A percentile compares a stretch with the other conserved stretches of the same genome.
Evolutionary conservation across 257 asterid genomes (phyloP).

Genomic region (Capsicum baccatum): DNA sequence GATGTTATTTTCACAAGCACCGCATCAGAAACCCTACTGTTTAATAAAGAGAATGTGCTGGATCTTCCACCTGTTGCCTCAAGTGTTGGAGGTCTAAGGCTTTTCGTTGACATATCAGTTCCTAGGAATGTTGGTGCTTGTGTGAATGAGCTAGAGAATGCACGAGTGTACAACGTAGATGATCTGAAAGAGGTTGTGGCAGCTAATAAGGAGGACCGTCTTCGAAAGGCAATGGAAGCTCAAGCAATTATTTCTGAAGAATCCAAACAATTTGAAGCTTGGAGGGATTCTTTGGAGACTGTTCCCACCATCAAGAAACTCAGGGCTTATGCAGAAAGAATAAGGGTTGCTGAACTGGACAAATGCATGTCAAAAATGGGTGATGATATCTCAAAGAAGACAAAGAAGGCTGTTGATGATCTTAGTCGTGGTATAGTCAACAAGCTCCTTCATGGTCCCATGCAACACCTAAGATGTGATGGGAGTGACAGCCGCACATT

Average conservation of each 20-base stretch:
- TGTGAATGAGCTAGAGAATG: slow-evolving; percentile 63
- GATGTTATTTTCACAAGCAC: slow-evolving; percentile 91
- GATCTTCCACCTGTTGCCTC: slow-evolving; percentile 58
- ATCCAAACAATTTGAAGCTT: slow-evolving; percentile 84
- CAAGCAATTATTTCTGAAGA: slow-evolving; percentile 81
- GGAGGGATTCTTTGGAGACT: slow-evolving; percentile 91
- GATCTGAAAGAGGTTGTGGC: slow-evolving; percentile 96
- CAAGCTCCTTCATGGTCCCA: slow-evolving; percentile 95
- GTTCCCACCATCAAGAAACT: slow-evolving; percentile 95
- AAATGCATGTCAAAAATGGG: slow-evolving; percentile 96
- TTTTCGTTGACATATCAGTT: slow-evolving; percentile 84
- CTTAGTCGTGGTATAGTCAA: slow-evolving; percentile 89
- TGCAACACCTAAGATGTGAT: slow-evolving; percentile 97
- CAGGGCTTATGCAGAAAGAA: slow-evolving; percentile 88
- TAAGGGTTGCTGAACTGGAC: slow-evolving; percentile 81
- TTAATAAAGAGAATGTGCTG: slow-evolving; percentile 62
- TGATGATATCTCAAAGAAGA: slow-evolving; percentile 79
- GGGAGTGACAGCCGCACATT: slow-evolving; percentile 91
- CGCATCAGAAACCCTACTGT: slow-evolving; percentile 74
- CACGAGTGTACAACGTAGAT: slow-evolving; percentile 87
- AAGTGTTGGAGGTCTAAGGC: slow-evolving; percentile 62
- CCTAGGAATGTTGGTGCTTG: slow-evolving; percentile 93
- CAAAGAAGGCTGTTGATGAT: slow-evolving; percentile 82
- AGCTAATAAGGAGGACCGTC: slow-evolving; percentile 87
- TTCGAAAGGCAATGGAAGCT: slow-evolving; percentile 94